phyloP scores from a whole-genome alignment of 179 eudicot species.

The Nepenthes alata region DNA sequence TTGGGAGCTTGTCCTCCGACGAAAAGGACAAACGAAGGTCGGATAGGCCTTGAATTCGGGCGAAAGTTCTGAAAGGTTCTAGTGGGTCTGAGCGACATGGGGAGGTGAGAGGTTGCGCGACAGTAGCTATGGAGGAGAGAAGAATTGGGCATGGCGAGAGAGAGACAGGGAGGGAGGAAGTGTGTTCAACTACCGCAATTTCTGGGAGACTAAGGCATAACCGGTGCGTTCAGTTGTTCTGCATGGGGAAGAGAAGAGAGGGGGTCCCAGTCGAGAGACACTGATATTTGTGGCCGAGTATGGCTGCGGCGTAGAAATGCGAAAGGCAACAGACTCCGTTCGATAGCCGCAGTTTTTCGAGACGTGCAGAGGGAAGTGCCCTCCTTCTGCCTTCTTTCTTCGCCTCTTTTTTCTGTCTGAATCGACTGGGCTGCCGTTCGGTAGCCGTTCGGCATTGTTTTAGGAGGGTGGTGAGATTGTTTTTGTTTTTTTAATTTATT shows the following conservation, averaged over 20 bases:
- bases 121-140: conserved; percentile 16
- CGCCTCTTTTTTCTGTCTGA: too few relatives aligned
- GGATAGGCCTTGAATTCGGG: background rate
- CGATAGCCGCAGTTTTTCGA: too few relatives aligned
- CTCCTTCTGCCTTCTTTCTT: too few relatives aligned
- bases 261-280: background rate
- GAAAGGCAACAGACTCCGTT: too few relatives aligned
- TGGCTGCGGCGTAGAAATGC: too few relatives aligned
- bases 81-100: conserved; percentile 17
- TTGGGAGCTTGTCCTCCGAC: conserved; percentile 1
- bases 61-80: conserved; percentile 9
- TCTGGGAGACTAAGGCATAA: background rate
- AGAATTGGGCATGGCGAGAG: conserved; percentile 19
- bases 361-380: too few relatives aligned
- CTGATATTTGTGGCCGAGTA: too few relatives aligned
- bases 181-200: background rate
- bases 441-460: too few relatives aligned
- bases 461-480: too few relatives aligned
- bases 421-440: too few relatives aligned
- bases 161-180: background rate
- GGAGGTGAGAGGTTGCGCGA: conserved; percentile 19
- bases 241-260: background rate
- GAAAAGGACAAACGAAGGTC: conserved; percentile 6
- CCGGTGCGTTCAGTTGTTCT: background rate
- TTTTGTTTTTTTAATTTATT: too few relatives aligned